Conservation (phyloP, 441 rosid genomes). For the Pelargonium citronellum region DNA sequence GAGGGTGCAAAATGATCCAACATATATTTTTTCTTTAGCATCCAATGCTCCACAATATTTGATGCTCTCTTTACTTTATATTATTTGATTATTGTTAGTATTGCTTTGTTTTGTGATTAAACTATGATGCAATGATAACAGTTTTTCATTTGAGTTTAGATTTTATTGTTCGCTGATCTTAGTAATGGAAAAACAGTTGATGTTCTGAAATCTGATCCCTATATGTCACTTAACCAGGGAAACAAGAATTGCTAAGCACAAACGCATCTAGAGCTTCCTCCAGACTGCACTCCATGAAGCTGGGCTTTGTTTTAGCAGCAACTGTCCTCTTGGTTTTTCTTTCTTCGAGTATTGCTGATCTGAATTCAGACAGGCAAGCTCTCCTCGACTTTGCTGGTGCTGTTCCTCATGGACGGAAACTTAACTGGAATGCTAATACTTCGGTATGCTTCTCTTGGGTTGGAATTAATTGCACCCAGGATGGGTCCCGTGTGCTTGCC, state of each 20-base stretch:
- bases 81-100: background rate
- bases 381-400: constrained; percentile 48
- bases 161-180: background rate
- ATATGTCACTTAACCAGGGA: constrained; percentile 19
- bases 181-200: background rate
- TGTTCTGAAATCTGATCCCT: constrained; percentile 9
- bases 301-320: background rate
- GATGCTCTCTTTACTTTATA: background rate
- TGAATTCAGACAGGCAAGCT: constrained; percentile 52
- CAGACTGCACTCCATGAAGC: constrained; percentile 34
- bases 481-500: constrained; percentile 40
- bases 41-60: background rate
- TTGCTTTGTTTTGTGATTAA: background rate
- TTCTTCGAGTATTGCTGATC: constrained; percentile 33
- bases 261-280: constrained; percentile 6
- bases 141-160: background rate
- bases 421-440: constrained; percentile 51
- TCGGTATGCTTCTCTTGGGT: constrained; percentile 50
- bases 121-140: background rate
- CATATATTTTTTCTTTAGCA: background rate
- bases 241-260: constrained; percentile 21
- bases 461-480: constrained; percentile 50
- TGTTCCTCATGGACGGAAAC: constrained; percentile 55
- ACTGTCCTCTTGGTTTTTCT: constrained; percentile 15
- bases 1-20: background rate